Base-by-base conservation (phyloP, 1,139 yeast genomes). In the Candida tetrigidarum region DNA sequence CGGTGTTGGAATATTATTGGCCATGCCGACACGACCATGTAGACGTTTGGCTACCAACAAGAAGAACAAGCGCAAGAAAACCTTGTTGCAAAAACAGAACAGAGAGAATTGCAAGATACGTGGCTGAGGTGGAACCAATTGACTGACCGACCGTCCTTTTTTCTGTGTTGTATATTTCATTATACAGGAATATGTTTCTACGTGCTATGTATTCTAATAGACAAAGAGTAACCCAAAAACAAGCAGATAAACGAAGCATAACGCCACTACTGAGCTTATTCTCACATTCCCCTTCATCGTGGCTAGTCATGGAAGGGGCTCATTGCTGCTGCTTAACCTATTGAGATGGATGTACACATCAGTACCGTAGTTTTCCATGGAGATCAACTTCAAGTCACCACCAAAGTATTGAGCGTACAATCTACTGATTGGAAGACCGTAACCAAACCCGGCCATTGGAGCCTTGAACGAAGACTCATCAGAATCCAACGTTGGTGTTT, bases 311-410 rank as follows among this genome's bases (percentile, higher is more conserved):
- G 78, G 77, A 40, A 75, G 63, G 7, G 80, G 80, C 54, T 75
- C 80, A 48, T 70, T 66, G 7, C 74, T 67, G 51, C 78, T 71
- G 50, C 74, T 67, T 56, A 75, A 69, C 47, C 78, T 57, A 65
- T 89, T 90, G 62, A 90, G 74, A 67, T 90, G 96, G 57, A 91
- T 68, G 59, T 90, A 91, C 2, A 88, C 97, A 63, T 90, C 97
- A 1, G 97, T 91, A 9, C 97, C 97, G 56, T 89, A 90, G 10
- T 96, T 96, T 65, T 90, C 97, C 96, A 90, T 88, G 32, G 91
- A 83, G 48, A 89, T 89, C 58, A 91, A 74, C 59, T 85, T 86
- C 65, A 90, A 75, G 58, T 90, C 97, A 8, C 97, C 97, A 3
- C 96, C 96, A 61, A 91, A 90, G 62, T 91, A 91, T 53, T 92